Evolutionary conservation across 768 basidiomycete species (phyloP).

Genomic region (Amanita pseudoporphyria): DNA sequence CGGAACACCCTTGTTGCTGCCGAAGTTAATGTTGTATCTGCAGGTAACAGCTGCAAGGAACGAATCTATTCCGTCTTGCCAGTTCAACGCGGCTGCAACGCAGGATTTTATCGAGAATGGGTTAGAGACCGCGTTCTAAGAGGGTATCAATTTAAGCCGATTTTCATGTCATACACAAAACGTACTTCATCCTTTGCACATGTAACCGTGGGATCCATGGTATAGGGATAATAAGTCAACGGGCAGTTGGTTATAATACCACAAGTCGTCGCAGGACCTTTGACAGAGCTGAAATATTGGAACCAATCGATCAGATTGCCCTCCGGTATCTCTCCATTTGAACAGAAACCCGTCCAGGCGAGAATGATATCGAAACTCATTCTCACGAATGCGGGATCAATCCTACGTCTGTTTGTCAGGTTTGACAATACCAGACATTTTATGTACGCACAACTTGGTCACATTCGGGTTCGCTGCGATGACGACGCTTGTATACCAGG

Average conservation of each 20-base stretch:
- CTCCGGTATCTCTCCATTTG: conserved; percentile 5
- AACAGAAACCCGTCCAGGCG: conserved; percentile 11
- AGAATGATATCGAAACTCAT: conserved; percentile 10
- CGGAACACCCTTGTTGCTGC: conserved; percentile 1
- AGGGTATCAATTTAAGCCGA: neutral
- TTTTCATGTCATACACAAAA: neutral
- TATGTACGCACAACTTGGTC: conserved; percentile 2
- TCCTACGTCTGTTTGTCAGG: neutral
- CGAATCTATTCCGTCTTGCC: conserved; percentile 9
- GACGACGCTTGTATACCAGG: conserved; percentile 6
- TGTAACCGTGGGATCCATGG: conserved; percentile 5
- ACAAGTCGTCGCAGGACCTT: conserved; percentile 8
- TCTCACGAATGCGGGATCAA: conserved; percentile 9
- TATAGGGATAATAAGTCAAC: conserved; percentile 8
- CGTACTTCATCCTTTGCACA: conserved; percentile 8
- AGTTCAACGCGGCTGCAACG: conserved; percentile 9
- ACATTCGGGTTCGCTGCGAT: conserved; percentile 4
- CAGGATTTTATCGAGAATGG: conserved; percentile 9
- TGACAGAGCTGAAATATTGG: conserved; percentile 9
- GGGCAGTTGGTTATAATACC: conserved; percentile 4
- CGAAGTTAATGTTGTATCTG: conserved; percentile 7
- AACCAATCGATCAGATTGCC: conserved; percentile 11
- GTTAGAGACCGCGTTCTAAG: conserved; percentile 7
- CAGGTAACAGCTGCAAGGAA: conserved; percentile 11
- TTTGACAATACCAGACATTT: neutral